Evolutionary conservation across 2,329 filamentous ascomycete genomes (phyloP).

Genomic region (Colletotrichum plurivorum): DNA sequence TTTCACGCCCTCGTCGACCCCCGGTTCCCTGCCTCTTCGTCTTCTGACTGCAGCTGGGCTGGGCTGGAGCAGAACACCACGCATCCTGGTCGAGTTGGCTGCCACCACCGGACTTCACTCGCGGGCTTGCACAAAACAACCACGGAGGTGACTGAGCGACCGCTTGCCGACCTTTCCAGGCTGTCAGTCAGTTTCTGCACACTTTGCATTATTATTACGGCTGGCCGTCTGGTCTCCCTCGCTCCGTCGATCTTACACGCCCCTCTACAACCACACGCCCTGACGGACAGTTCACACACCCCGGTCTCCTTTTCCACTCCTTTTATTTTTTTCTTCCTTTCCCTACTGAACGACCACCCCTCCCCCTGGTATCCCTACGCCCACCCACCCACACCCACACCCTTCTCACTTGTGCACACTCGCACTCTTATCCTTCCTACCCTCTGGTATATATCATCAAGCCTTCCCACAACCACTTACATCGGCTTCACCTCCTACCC

Average conservation of each 20-base stretch:
- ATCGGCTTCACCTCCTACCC: background rate
- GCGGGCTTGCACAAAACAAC: slow-evolving; percentile 15
- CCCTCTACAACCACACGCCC: slow-evolving; percentile 2
- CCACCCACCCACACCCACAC: slow-evolving; percentile 7
- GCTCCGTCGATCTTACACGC: slow-evolving; percentile 13
- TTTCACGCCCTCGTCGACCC: background rate
- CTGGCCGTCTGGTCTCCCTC: slow-evolving; percentile 15
- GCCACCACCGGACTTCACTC: background rate
- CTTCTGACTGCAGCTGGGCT: slow-evolving; percentile 28
- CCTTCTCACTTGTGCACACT: slow-evolving; percentile 14
- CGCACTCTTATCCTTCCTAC: slow-evolving; percentile 25
- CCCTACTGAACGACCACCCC: slow-evolving; percentile 7
- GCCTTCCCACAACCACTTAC: slow-evolving; percentile 28
- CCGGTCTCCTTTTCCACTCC: slow-evolving; percentile 21
- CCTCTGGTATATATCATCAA: slow-evolving; percentile 38
- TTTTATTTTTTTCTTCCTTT: slow-evolving; percentile 28
- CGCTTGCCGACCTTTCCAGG: slow-evolving; percentile 29
- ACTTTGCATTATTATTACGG: slow-evolving; percentile 21
- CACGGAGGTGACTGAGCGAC: slow-evolving; percentile 27
- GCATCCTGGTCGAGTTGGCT: slow-evolving; percentile 24
- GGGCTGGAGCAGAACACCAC: slow-evolving; percentile 19
- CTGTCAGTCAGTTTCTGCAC: slow-evolving; percentile 16
- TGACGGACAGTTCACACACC: slow-evolving; percentile 16
- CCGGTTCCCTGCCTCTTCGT: slow-evolving; percentile 18
- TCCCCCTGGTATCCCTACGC: slow-evolving; percentile 2